Percentiles rank a stretch among this genome's conserved stretches.
phyloP scores from a whole-genome alignment of 768 basidiomycete genomes.

The Psilocybe cubensis region DNA sequence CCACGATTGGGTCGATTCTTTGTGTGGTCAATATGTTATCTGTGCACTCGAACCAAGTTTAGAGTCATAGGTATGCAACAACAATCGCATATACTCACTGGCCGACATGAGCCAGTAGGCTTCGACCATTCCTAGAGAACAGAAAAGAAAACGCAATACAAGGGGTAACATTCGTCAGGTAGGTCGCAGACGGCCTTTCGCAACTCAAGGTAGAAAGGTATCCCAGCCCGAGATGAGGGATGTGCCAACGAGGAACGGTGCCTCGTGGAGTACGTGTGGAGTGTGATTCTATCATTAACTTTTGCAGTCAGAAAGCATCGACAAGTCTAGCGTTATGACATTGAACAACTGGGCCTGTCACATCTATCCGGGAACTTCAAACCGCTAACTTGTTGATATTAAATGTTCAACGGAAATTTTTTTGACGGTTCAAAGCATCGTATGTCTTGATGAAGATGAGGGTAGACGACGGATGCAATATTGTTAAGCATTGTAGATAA shows the following conservation, averaged over 20 bases:
- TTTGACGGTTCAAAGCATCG: too few relatives aligned
- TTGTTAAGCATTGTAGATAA: too few relatives aligned
- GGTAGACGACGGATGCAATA: too few relatives aligned
- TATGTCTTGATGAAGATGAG: too few relatives aligned
- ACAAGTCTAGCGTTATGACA: too few relatives aligned
- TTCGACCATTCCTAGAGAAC: not conserved
- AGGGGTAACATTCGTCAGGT: not conserved
- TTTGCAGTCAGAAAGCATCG: too few relatives aligned
- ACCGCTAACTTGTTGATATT: too few relatives aligned
- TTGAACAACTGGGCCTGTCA: too few relatives aligned
- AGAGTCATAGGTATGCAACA: not conserved
- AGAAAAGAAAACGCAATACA: not conserved
- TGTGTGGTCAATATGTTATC: slow-evolving; percentile 41
- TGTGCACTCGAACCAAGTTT: slow-evolving; percentile 6
- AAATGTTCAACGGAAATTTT: too few relatives aligned
- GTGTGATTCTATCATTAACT: not conserved
- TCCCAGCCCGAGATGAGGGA: too few relatives aligned
- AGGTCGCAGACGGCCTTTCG: not conserved
- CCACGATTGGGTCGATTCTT: slow-evolving; percentile 41
- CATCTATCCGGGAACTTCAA: too few relatives aligned
- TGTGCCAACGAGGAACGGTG: too few relatives aligned
- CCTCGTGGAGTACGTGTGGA: not conserved
- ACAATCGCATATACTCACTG: slow-evolving; percentile 2
- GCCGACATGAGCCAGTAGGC: slow-evolving; percentile 20
- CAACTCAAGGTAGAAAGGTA: not conserved